These are phyloP conservation scores for Ustilago lituana DNA, from an alignment of 1,284 basidiomycete genomes.

Conservation along the genomic window DNA sequence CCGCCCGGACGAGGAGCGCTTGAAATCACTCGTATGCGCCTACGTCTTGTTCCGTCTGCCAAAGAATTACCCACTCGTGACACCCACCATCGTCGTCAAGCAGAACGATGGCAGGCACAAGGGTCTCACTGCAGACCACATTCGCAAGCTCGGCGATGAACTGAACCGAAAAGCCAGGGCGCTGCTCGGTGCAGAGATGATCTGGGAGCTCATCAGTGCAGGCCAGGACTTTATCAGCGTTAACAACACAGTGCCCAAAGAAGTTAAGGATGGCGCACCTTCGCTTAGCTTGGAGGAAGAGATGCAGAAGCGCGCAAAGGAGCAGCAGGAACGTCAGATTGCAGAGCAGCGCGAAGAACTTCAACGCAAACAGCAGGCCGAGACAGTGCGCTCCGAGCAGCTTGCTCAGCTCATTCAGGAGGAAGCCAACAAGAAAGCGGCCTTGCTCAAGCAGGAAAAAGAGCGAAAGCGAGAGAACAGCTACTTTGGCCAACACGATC, in stretches of 20 bases:
- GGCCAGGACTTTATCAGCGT: conserved; percentile 61
- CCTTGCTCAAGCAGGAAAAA: conserved; percentile 48
- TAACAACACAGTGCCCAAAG: conserved; percentile 43
- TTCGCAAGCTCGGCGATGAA: conserved; percentile 38
- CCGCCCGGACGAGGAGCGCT: conserved; percentile 54
- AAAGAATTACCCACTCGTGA: conserved; percentile 56
- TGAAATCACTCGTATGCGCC: conserved; percentile 51
- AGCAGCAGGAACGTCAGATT: conserved; percentile 47
- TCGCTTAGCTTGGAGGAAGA: conserved; percentile 62
- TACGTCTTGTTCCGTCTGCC: conserved; percentile 55
- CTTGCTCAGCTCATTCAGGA: conserved; percentile 56
- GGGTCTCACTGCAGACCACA: conserved; percentile 40
- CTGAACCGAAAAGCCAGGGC: conserved; percentile 51
- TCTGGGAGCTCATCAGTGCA: conserved; percentile 65
- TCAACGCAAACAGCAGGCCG: conserved; percentile 30
- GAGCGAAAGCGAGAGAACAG: conserved; percentile 42
- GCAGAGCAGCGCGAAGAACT: conserved; percentile 37
- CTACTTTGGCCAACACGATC: conserved; percentile 30
- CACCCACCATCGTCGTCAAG: conserved; percentile 51
- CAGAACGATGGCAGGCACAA: conserved; percentile 43
- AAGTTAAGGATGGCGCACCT: conserved; percentile 36
- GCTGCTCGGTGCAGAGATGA: conserved; percentile 65
- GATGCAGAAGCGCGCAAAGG: conserved; percentile 55
- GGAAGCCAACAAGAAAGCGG: conserved; percentile 53
- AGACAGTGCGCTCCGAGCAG: conserved; percentile 51